Evolutionary conservation across 352 stramenopile genomes (phyloP), one percentile per base, ranked within the genome.

Genomic region (Phytopythium helicoides): DNA sequence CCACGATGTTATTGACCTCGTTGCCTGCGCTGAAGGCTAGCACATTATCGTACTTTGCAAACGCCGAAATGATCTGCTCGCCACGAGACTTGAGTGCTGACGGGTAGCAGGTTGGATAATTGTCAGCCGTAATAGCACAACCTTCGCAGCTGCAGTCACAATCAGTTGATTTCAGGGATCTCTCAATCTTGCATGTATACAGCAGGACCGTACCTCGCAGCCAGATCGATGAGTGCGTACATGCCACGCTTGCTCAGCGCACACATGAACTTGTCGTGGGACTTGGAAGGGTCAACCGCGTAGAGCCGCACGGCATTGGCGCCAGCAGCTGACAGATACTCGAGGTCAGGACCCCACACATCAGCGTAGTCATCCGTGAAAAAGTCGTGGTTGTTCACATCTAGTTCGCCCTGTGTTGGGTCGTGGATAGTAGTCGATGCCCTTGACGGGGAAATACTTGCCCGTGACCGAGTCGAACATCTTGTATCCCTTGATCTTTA

Each of bases 211-310:
- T 33, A 33, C 28, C 28, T 68, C 2, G 70, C 64, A 8, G 49
- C 78, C 19, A 91, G 60, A 49, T 89, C 82, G 11, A 92, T 56
- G 34, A 91, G 67, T 18, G 71, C 82, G 53, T 92, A 89, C 59
- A 96, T 95, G 15, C 85, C 86, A 5, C 78, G 60, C n/a, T 68
- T 35, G 1, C 75, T 60, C n/a, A 95, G 40, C 2, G 84, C 81
- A 51, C 82, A 94, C 87, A 96, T 95, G 60, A 96, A 95, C 47
- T 71, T 73, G 67, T 90, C 77, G 55, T 96, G 87, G 14, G 73
- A 87, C 58, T 92, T 65, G 18, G 64, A 71, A 15, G 86, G 82
- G 52, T 96, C 76, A 0, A 96, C 84, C 4, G 82, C 77, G 52
- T 96, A 95, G 6, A 96, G 26, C 0, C 86, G 78, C 22, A 96